These are phyloP conservation scores for Penicillium steckii DNA, from an alignment of 495 filamentous ascomycete species.

Conservation along the genomic window DNA sequence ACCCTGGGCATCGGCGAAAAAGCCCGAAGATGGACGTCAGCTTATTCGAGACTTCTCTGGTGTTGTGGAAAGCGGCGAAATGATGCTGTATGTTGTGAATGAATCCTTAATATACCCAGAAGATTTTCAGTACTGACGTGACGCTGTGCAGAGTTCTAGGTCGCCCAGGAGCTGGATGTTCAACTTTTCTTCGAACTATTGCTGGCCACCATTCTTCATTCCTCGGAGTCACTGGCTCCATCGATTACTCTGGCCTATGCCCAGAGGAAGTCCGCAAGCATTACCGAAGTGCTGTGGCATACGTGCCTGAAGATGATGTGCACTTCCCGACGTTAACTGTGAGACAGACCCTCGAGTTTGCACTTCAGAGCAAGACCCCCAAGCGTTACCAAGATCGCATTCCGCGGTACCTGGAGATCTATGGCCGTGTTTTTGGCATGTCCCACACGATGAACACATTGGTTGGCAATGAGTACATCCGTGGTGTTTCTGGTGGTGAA, in stretches of 20 bases:
- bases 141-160: conserved; percentile 62
- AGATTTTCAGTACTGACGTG: not conserved
- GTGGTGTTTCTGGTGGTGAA: conserved; percentile 88
- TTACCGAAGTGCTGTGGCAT: conserved; percentile 78
- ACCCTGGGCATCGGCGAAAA: conserved; percentile 30
- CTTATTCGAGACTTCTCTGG: conserved; percentile 62
- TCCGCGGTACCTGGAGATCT: conserved; percentile 66
- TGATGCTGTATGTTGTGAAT: conserved; percentile 53
- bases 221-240: conserved; percentile 71
- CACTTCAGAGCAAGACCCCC: conserved; percentile 73
- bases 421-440: conserved; percentile 79
- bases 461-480: conserved; percentile 78
- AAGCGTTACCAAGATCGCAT: conserved; percentile 67
- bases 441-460: conserved; percentile 77
- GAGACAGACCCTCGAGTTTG: conserved; percentile 78
- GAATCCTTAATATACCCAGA: too few species aligned
- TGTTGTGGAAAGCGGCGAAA: conserved; percentile 67
- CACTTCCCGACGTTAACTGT: conserved; percentile 83
- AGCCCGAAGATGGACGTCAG: conserved; percentile 30
- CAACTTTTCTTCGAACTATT: conserved; percentile 82
- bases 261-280: conserved; percentile 57
- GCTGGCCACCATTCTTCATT: conserved; percentile 79
- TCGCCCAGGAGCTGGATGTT: conserved; percentile 81
- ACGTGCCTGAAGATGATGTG: conserved; percentile 79
- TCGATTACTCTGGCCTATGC: conserved; percentile 73